Base-by-base conservation (phyloP, 768 basidiomycete species). In the Lentinula sp. region DNA sequence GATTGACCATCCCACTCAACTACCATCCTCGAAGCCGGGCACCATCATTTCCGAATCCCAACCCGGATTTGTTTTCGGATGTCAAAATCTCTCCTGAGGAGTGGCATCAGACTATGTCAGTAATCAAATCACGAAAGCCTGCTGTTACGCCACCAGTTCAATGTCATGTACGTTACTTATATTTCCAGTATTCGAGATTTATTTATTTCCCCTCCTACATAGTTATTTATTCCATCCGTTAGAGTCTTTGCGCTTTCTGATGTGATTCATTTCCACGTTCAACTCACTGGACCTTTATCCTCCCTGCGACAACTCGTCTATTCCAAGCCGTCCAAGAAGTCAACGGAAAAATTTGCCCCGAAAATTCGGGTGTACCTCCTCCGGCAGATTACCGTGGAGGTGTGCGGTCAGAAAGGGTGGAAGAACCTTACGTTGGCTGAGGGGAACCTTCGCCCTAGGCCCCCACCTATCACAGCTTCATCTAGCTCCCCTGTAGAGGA, bases 211-310 rank as follows among this genome's bases (percentile, higher is more conserved):
- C n/a, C 20, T n/a, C 62, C 48, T 63, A 28, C 28, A 28, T 28
- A 89, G 87, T 68, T 88, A 12, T 84, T 88, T 67, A 73, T 88
- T 16, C 88, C 87, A 10, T 75, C 77, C 6, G 78, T 77, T 12
- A 80, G 79, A 51, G 77, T 81, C 16, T 89, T 80, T 70, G 79
- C 81, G 7, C 45, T 86, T 35, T 66, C 73, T 9, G 85, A 88
- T 63, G 75, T 73, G 16, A 85, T 89, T 8, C 85, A 86, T 6
- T 84, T 88, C 69, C 85, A 87, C 65, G 66, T 90, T 16, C 88
- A 88, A 64, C 73, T 89, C 39, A 76, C 76, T 33, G 85, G 79
- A 9, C 73, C 74, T 18, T 63, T 76, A 1, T 66, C 73, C 20
- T 79, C 82, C 1, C 74, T 87, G 7, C 72, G 70, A 20, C 76